A percentile compares a stretch with the other conserved stretches of the same genome.
Evolutionary conservation across 768 basidiomycete species (phyloP).

Genomic region (Strobilomyces dryophilus): DNA sequence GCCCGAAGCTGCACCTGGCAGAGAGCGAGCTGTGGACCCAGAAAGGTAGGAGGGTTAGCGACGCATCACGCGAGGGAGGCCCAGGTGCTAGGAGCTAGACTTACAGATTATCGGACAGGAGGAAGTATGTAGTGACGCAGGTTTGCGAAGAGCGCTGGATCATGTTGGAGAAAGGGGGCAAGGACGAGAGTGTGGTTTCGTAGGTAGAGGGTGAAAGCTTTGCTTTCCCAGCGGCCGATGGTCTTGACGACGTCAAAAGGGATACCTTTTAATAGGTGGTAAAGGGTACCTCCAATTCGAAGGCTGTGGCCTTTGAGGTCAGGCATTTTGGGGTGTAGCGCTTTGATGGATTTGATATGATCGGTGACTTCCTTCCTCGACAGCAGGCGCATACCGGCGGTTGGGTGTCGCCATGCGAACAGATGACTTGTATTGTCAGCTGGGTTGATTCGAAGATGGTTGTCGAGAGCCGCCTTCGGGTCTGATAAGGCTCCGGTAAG

Average conservation of each 20-base stretch:
- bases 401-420: neutral
- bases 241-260: neutral
- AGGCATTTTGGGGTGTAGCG: neutral
- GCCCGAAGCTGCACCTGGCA: too few species aligned
- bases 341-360: neutral
- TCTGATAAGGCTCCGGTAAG: too few species aligned
- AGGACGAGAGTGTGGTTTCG: neutral
- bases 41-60: neutral
- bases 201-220: neutral
- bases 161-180: neutral
- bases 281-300: neutral
- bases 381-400: neutral
- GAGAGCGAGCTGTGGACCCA: neutral
- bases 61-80: neutral
- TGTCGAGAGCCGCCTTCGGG: too few species aligned
- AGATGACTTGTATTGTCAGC: neutral
- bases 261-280: neutral
- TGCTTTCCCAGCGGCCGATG: neutral
- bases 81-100: neutral
- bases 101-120: neutral
- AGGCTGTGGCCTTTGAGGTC: conserved; percentile 1
- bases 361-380: neutral
- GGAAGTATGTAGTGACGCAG: neutral
- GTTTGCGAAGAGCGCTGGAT: neutral
- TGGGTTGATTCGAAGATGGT: too few species aligned